These are phyloP conservation scores for Sporothrix brasiliensis DNA, from an alignment of 2,329 filamentous ascomycete species.

Conservation along the genomic window DNA sequence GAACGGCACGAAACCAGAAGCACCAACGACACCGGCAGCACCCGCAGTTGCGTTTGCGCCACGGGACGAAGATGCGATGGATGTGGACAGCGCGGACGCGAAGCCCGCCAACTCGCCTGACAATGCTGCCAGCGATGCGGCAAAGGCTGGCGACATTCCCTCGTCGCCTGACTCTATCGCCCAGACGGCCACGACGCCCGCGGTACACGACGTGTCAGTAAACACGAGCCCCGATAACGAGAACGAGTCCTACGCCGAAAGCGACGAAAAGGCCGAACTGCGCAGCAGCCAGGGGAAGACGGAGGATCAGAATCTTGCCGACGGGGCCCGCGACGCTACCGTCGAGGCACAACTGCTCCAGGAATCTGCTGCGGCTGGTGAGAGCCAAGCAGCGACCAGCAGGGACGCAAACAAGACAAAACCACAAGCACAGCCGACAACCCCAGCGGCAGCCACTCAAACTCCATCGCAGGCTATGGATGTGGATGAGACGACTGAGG, in stretches of 20 bases:
- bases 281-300: slow-evolving; percentile 36
- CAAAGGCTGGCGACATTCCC: slow-evolving; percentile 46
- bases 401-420: neutral
- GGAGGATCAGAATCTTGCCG: neutral
- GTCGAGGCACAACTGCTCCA: slow-evolving; percentile 53
- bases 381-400: slow-evolving; percentile 15
- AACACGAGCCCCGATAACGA: slow-evolving; percentile 76
- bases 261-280: slow-evolving; percentile 47
- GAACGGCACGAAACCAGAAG: neutral
- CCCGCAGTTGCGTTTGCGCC: slow-evolving; percentile 10
- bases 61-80: slow-evolving; percentile 21
- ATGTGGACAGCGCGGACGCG: neutral
- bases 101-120: neutral
- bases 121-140: neutral
- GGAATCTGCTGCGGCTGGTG: slow-evolving; percentile 46
- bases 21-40: neutral
- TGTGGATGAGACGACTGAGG: slow-evolving; percentile 8
- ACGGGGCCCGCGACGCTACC: slow-evolving; percentile 29
- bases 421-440: neutral
- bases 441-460: neutral
- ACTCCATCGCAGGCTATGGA: slow-evolving; percentile 5
- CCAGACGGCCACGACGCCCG: slow-evolving; percentile 73
- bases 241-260: slow-evolving; percentile 58
- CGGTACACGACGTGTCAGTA: slow-evolving; percentile 67
- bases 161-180: slow-evolving; percentile 68